Base-by-base conservation (phyloP, 1,139 yeast genomes). In the Hansenula lynferdii region DNA sequence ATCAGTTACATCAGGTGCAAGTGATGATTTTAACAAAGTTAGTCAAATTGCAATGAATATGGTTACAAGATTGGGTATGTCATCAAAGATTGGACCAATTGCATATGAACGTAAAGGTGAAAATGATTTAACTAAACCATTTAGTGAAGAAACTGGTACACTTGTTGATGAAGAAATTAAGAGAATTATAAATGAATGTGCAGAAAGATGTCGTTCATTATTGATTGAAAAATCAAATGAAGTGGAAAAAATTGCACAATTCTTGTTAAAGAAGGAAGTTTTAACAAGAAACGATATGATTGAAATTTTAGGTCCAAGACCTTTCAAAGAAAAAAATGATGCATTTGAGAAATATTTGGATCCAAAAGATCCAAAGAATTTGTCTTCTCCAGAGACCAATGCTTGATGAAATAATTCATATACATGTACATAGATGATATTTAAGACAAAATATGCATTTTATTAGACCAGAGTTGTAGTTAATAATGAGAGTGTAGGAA, bases 1-100 rank as follows among this genome's bases (percentile, higher is more conserved):
- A 31, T 78, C 90, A 5, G 97, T 92, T 16, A 90, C 97, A 5
- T 81, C 95, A 41, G 98, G 98, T 47, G 98, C 96, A 0, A 80
- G 87, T 38, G 97, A 92, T 58, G 98, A 92, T 60, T 92, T 92
- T 70, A 87, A 89, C 59, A 90, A 92, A 62, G 96, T 92, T n/a
- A 92, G 97, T 1, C 77, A 77, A 47, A 86, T 92, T 77, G 98
- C 98, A 6, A 84, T 82, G 43, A 77, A 86, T 19, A 92, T 92
- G 97, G 97, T 92, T 25, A 77, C 90, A 31, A 75, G 83, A 50
- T 77, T 85, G 51, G 99, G 99, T 26, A 89, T 92, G 97, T 85
- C 96, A 11, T 66, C 73, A 30, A 77, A 79, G 56, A 75, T 94
- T 35, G 98, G 98, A 9, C 78, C 85, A 60, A 77, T 90, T 26